Evolutionary conservation across 495 filamentous ascomycete genomes (phyloP), one percentile per base, ranked within the genome.

Genomic region (Bryoglossum gracile): DNA sequence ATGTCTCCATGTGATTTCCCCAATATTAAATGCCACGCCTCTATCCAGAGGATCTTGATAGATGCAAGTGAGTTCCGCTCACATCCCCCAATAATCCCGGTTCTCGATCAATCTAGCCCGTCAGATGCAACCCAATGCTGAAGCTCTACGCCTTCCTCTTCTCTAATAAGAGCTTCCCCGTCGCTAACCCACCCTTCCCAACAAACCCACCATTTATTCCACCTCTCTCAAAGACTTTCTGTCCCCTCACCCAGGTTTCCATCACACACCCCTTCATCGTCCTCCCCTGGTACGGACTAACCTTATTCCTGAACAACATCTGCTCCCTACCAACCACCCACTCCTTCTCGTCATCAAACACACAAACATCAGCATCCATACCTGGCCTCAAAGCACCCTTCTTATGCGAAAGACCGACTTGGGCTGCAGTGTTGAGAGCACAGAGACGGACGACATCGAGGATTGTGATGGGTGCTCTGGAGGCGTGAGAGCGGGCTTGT

Each of bases 251-350:
- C 88, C 88, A 97, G 8, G 92, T 96, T 73, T 95, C 89, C 43
- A 70, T 75, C 11, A 96, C 91, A 53, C 86, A 76, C 0, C 92
- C 92, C 47, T 71, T 76, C 61, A 98, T 79, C 4, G 64, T 76
- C 56, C 81, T 83, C 19, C 89, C 88, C 66, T 96, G 86, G 71
- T 95, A 98, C 2, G 92, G 92, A 19, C 80, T 87, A 69, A 87
- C 87, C 65, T 94, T 94, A 64, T 98, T 97, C 57, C 89, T 80
- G 77, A 94, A 98, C 33, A 92, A 75, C 91, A 98, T 95, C 24
- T 75, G 71, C 34, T 61, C 62, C 8, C 65, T 58, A 4, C 65
- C 66, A 46, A 95, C 78, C 32, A 79, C 75, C 76, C 89, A 98
- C 57, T 76, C 75, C 23, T 79, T 83, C 37, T 78, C 69, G 39